Evolutionary conservation across 257 asterid species (phyloP).

Genomic region (Solanum lycopersicoides): DNA sequence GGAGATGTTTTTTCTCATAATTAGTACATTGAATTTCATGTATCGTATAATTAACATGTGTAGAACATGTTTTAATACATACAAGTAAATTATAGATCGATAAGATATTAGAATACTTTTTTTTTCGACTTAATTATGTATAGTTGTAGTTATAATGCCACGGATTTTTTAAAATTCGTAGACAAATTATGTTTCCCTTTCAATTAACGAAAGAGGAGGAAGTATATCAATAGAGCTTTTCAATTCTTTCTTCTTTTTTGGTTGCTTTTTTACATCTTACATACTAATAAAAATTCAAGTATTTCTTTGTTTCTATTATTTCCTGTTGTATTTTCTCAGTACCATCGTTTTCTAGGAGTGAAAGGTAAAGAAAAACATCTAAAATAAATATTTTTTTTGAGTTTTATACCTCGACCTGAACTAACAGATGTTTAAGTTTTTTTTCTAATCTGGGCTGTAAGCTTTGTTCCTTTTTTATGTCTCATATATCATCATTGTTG

Average conservation of each 20-base stretch:
- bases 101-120: background rate
- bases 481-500: too few relatives aligned
- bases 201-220: background rate
- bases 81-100: background rate
- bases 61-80: background rate
- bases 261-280: background rate
- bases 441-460: too few relatives aligned
- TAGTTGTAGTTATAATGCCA: background rate
- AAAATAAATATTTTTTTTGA: too few relatives aligned
- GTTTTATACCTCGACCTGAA: too few relatives aligned
- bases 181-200: background rate
- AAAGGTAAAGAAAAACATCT: too few relatives aligned
- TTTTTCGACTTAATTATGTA: background rate
- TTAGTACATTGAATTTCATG: background rate
- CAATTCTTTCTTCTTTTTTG: background rate
- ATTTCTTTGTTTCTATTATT: background rate
- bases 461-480: too few relatives aligned
- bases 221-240: background rate
- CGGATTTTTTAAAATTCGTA: background rate
- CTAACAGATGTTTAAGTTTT: too few relatives aligned
- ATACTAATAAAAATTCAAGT: background rate
- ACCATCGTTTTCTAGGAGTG: too few relatives aligned
- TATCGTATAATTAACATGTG: background rate
- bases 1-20: constrained; percentile 11
- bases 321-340: background rate